Base-by-base conservation (phyloP, 148 eudicot species). In the Simmondsia chinensis region DNA sequence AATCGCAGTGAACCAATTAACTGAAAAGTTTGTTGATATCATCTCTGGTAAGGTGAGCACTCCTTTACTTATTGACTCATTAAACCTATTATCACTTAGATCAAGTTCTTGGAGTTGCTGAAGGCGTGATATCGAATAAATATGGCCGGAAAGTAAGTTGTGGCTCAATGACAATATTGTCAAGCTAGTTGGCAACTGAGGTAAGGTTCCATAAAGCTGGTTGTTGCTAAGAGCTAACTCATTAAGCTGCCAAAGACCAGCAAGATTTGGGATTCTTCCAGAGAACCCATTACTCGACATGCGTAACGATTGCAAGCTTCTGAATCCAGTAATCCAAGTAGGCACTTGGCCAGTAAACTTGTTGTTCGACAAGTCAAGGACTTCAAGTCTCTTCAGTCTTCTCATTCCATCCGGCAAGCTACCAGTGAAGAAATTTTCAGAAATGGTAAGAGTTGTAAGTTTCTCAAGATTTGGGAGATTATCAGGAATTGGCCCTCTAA, bases 231-330 rank as follows among this genome's bases (percentile, higher is more conserved):
- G 63, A 20, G 80, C 95, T 25, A 85, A 40, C 13, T 65, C 55
- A 21, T 46, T 59, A 2, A 85, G 78, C 26, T 81, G 80, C 95
- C 89, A 85, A 26, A 72, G 22, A 20, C 77, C 83, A 2, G 56
- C 50, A 0, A 85, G 58, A 20, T 54, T 53, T 0, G 95, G 95
- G 20, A 80, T 59, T 52, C 58, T 54, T 0, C 89, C 83, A 0
- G 77, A 48, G 46, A 85, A 72, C 20, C 43, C 65, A 26, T 85
- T 85, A 57, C 34, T 50, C 0, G 89, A 59, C 41, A 85, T 33
- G 39, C 12, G 40, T 14, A 85, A 63, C 3, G 56, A 32, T 0
- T 44, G 53, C 34, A 85, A 28, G 39, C 65, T 48, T 2, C 83
- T 56, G 1, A 59, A 42, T 12, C 43, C 50, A 10, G 80, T 33